phyloP scores from a whole-genome alignment of 2,329 filamentous ascomycete species.

The Fusarium hostae region DNA sequence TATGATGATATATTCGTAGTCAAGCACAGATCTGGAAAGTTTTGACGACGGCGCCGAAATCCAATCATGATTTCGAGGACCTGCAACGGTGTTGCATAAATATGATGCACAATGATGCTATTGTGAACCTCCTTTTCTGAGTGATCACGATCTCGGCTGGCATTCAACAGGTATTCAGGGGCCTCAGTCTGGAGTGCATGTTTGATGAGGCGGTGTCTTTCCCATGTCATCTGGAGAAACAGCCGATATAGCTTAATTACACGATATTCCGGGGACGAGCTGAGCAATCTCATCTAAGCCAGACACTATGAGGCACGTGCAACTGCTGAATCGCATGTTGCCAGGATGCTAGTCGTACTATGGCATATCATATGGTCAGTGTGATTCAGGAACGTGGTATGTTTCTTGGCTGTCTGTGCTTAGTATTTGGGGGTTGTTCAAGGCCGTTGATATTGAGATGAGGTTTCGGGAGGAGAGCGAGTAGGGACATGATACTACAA shows the following conservation, averaged over 20 bases:
- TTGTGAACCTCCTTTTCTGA: constrained; percentile 10
- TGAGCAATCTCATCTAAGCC: constrained; percentile 23
- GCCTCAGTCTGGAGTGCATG: background rate
- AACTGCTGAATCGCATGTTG: constrained; percentile 41
- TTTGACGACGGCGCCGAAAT: background rate
- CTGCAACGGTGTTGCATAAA: constrained; percentile 2
- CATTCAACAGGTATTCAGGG: constrained; percentile 5
- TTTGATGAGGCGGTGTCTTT: constrained; percentile 19
- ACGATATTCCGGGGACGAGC: constrained; percentile 23
- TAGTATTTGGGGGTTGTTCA: constrained; percentile 3
- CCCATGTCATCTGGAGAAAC: constrained; percentile 7
- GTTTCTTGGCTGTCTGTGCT: constrained; percentile 20
- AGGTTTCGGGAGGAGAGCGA: background rate
- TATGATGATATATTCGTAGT: background rate
- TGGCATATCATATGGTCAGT: constrained; percentile 15
- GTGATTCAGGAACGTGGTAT: constrained; percentile 7
- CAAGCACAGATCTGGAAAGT: background rate
- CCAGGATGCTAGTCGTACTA: constrained; percentile 37
- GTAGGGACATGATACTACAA: background rate
- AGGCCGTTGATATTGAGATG: background rate
- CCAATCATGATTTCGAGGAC: background rate
- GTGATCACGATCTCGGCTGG: constrained; percentile 5
- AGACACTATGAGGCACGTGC: constrained; percentile 40
- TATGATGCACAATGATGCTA: background rate
- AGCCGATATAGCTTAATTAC: constrained; percentile 28